Percentiles rank a stretch among this genome's conserved stretches.
phyloP scores from a whole-genome alignment of 495 filamentous ascomycete species.

The Viridothelium virens region DNA sequence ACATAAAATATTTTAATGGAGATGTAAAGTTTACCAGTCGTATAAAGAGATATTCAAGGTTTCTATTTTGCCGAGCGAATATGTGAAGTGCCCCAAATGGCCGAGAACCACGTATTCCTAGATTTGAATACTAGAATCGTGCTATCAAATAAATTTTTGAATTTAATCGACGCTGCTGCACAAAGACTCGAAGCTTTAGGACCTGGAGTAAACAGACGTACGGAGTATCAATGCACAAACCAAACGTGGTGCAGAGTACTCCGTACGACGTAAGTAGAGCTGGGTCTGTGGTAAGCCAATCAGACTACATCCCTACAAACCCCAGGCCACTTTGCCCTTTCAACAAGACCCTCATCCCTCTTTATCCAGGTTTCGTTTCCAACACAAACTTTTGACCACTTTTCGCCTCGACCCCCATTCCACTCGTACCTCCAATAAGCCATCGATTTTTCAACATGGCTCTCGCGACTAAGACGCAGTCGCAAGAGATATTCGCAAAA shows the following conservation, averaged over 20 bases:
- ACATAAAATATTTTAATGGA: too few species aligned
- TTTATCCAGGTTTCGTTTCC: neutral
- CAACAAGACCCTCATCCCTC: neutral
- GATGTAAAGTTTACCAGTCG: too few species aligned
- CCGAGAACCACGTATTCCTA: neutral
- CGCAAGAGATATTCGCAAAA: conserved; percentile 97
- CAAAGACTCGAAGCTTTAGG: too few species aligned
- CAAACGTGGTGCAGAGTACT: neutral
- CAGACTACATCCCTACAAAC: neutral
- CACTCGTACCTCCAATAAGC: conserved; percentile 14
- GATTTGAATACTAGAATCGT: too few species aligned
- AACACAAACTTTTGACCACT: neutral
- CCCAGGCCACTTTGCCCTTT: conserved; percentile 10
- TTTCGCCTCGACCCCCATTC: conserved; percentile 11
- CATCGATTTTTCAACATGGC: conserved; percentile 53
- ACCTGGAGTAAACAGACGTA: too few species aligned
- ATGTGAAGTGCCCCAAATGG: neutral
- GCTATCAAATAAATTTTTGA: too few species aligned
- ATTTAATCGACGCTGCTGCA: too few species aligned
- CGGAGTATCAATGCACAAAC: too few species aligned
- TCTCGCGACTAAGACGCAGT: conserved; percentile 84
- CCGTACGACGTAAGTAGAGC: neutral
- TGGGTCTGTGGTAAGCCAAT: neutral
- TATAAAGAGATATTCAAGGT: too few species aligned
- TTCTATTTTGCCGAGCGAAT: neutral